phyloP scores from a whole-genome alignment of 345 rosid species.

The Kandelia obovata region DNA sequence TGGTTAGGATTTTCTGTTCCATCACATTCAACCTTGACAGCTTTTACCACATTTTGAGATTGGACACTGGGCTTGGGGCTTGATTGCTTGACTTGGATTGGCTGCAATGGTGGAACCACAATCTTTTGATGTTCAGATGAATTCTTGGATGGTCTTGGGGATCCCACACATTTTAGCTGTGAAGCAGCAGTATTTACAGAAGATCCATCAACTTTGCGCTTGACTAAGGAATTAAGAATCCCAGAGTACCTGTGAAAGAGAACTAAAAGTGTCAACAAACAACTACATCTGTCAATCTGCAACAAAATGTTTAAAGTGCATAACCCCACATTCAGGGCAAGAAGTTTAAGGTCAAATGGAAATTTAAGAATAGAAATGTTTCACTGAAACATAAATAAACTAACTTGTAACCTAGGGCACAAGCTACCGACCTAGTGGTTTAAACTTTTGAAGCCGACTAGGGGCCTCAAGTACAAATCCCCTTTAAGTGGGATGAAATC shows the following conservation, averaged over 20 bases:
- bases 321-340: not conserved
- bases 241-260: slow-evolving; percentile 68
- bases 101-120: slow-evolving; percentile 27
- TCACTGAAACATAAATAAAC: too few species aligned
- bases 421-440: too few species aligned
- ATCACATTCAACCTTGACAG: slow-evolving; percentile 36
- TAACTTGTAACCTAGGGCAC: too few species aligned
- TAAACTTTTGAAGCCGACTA: too few species aligned
- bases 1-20: slow-evolving; percentile 31
- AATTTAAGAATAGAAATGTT: too few species aligned
- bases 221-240: slow-evolving; percentile 60
- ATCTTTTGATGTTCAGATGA: slow-evolving; percentile 20
- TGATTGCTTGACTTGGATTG: slow-evolving; percentile 39
- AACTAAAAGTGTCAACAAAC: slow-evolving; percentile 1
- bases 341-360: too few species aligned
- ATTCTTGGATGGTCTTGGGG: slow-evolving; percentile 32
- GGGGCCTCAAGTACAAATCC: too few species aligned
- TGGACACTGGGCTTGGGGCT: slow-evolving; percentile 33
- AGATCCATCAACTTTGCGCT: slow-evolving; percentile 46
- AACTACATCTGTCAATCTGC: not conserved
- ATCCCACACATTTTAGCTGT: slow-evolving; percentile 31
- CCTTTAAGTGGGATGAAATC: too few species aligned
- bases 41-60: slow-evolving; percentile 26
- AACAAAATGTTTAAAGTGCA: not conserved
- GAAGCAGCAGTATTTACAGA: slow-evolving; percentile 30